Conservation (phyloP, 2,329 filamentous ascomycete species). For the Apiospora marii region DNA sequence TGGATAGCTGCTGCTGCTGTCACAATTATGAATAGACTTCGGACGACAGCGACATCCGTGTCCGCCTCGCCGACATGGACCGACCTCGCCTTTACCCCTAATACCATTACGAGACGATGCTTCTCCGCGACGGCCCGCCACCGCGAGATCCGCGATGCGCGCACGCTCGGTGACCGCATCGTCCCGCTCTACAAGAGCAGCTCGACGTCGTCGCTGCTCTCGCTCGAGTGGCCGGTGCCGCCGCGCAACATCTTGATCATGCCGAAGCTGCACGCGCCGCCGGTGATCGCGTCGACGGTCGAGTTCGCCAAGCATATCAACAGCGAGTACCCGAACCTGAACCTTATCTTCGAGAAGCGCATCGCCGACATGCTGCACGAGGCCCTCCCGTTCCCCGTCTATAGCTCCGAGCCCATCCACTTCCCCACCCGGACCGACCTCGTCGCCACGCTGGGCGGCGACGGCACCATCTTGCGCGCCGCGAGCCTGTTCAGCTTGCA, state of each 20-base stretch:
- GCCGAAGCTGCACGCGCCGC: slow-evolving; percentile 63
- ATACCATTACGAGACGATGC: slow-evolving; percentile 36
- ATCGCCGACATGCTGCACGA: slow-evolving; percentile 77
- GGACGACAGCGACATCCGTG: slow-evolving; percentile 16
- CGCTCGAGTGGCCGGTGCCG: slow-evolving; percentile 61
- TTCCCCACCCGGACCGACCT: slow-evolving; percentile 86
- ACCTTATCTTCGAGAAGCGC: slow-evolving; percentile 82
- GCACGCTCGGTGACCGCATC: slow-evolving; percentile 61
- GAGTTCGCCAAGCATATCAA: slow-evolving; percentile 75
- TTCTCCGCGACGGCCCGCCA: slow-evolving; percentile 59
- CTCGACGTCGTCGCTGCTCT: slow-evolving; percentile 60
- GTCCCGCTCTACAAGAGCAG: slow-evolving; percentile 71
- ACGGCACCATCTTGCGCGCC: slow-evolving; percentile 88
- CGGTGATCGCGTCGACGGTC: slow-evolving; percentile 60
- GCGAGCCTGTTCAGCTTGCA: slow-evolving; percentile 87
- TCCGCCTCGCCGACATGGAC: neutral
- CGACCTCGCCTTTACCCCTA: neutral
- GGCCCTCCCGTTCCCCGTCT: slow-evolving; percentile 76
- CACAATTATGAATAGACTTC: slow-evolving; percentile 15
- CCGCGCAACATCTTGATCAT: slow-evolving; percentile 66
- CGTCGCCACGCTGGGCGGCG: slow-evolving; percentile 88
- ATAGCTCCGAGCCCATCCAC: slow-evolving; percentile 56
- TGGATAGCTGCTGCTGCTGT: slow-evolving; percentile 9
- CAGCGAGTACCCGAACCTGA: slow-evolving; percentile 79
- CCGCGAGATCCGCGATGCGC: slow-evolving; percentile 58